Base-by-base conservation (phyloP, 306 rosid genomes). In the Sphenostylis stenocarpa region DNA sequence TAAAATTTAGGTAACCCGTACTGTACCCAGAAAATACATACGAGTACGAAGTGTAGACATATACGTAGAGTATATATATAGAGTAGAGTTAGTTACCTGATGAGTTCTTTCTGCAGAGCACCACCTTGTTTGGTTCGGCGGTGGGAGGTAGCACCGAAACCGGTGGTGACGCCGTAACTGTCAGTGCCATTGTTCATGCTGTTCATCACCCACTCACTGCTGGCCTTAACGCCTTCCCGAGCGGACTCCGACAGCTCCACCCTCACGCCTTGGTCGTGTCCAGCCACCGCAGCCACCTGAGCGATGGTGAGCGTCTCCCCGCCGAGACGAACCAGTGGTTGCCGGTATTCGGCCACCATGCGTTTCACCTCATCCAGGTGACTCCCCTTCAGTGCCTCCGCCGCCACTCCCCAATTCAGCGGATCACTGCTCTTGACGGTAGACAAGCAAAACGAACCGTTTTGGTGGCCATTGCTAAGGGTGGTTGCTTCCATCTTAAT, bases 161-260 rank as follows among this genome's bases (percentile, higher is more conserved):
- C 98, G 12, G 98, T 94, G 61, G 98, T 94, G 41, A 94, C 95
- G 16, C 98, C 98, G 11, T 94, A 94, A 51, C 94, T 91, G 71
- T 94, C 97, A 0, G 90, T 91, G 0, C 98, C 98, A 0, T 88
- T 88, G 19, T 68, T 81, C 94, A 91, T 86, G 62, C 93, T 88
- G 1, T 91, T 86, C 91, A 91, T 85, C 12, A 94, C 96, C 98
- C 98, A 94, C 0, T 94, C 97, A 29, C 96, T 91, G 72, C 98
- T 94, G 3, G 98, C 98, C 83, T 94, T 86, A 3, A 94, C 97
- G 2, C 97, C 91, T 0, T 89, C 94, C 75, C 96, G 78, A 0
- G 93, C 73, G 0, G 87, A 81, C 77, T 94, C 98, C 0, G 91
- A 76, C 6, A 91, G 85, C 86, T 91, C 91, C 20, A 94, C 97